Evolutionary conservation across 2,329 filamentous ascomycete species (phyloP), one percentile per base, ranked within the genome.

Genomic region (Nigrograna mackinnonii): DNA sequence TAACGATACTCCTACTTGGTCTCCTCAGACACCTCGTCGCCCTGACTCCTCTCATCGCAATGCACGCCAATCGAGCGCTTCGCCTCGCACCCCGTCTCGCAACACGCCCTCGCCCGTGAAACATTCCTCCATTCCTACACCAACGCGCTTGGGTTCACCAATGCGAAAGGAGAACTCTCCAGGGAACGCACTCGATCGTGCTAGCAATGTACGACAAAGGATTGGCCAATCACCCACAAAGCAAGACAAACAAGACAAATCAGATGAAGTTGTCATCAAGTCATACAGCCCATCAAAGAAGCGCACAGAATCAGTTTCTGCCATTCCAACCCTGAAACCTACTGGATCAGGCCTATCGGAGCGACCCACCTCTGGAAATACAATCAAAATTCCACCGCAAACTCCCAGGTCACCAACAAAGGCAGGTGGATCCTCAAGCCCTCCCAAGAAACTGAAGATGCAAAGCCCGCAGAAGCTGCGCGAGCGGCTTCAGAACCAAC

Each of bases 401-500:
- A 59, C 56, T 12, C 54, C 54, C 18, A 60, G 62, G n/a, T 62
- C 58, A 39, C 58, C 54, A 18, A 60, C 49, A 44, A 65, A 68
- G 39, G 13, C 51, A 16, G 43, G 46, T 17, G 43, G 50, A 6
- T 46, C 55, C 7, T 45, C 52, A 6, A 55, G 44, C 22, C 54
- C 54, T 5, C 54, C 61, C 3, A 64, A 59, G 37, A 60, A 57
- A 37, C 57, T 70, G 6, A 58, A 60, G 21, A 78, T 84, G 76
- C 82, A 84, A 56, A 83, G 78, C 26, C 81, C 82, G 3, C 80
- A 83, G 53, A 84, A 84, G 68, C 72, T 85, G 32, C 87, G 91
- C 14, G 91, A 96, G 70, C 85, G 92, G 22, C 77, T 96, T 1
- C 86, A 92, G 57, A 85, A 82, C 35, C 91, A 96, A 65, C 90